A percentile compares a stretch with the other conserved stretches of the same genome.
Conservation (phyloP, 2,329 filamentous ascomycete genomes). For the Mollisia scopiformis region DNA sequence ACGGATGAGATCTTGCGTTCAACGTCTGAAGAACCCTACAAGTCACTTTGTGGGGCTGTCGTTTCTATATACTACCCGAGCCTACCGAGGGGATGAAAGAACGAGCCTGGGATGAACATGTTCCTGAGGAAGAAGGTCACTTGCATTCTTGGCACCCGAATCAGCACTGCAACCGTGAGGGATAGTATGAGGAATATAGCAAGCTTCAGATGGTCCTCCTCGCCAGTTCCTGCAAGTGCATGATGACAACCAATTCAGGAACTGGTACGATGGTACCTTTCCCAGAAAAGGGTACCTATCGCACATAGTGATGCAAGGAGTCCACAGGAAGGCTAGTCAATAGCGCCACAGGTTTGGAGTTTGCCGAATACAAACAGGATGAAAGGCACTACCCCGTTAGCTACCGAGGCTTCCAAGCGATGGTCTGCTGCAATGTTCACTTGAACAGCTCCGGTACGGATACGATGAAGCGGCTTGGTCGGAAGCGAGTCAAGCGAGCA, state of each 20-base stretch:
- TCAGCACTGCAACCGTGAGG: too few relatives aligned
- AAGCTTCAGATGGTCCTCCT: too few relatives aligned
- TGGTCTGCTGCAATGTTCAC: not conserved
- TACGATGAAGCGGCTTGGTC: not conserved
- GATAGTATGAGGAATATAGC: too few relatives aligned
- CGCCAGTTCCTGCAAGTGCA: too few relatives aligned
- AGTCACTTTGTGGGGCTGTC: not conserved
- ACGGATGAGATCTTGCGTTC: not conserved
- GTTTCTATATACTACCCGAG: not conserved
- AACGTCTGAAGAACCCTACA: not conserved
- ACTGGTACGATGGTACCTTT: too few relatives aligned
- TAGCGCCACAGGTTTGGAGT: not conserved
- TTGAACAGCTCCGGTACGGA: not conserved
- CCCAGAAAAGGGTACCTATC: too few relatives aligned
- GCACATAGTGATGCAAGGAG: too few relatives aligned
- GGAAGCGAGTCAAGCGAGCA: not conserved
- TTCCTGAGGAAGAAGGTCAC: too few relatives aligned
- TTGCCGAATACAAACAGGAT: not conserved
- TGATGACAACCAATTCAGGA: too few relatives aligned
- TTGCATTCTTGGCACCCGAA: too few relatives aligned
- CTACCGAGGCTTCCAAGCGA: not conserved
- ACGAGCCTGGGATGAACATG: not conserved
- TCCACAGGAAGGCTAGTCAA: not conserved
- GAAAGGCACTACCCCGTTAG: not conserved
- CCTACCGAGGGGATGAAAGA: not conserved